These are phyloP conservation scores for Pugionium cornutum DNA, from an alignment of 345 rosid genomes.

Conservation along the genomic window DNA sequence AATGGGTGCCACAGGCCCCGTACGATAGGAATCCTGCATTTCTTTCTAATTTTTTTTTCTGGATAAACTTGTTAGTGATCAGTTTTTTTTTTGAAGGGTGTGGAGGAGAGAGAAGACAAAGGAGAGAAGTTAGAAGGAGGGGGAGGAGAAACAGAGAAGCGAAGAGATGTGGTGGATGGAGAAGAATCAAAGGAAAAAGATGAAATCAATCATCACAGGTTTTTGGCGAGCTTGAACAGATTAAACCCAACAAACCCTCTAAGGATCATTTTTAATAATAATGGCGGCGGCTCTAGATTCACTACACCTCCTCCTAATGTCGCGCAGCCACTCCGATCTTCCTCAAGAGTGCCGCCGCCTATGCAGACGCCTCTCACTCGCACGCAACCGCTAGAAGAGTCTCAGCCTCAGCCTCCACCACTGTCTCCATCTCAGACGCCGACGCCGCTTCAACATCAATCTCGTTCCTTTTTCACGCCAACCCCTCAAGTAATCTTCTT, in stretches of 20 bases:
- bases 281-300: constrained; percentile 46
- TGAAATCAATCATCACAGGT: constrained; percentile 32
- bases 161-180: constrained; percentile 46
- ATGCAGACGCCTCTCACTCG: constrained; percentile 29
- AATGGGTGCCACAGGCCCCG: constrained; percentile 62
- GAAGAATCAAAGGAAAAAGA: constrained; percentile 39
- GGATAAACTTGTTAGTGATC: not conserved
- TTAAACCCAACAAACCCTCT: constrained; percentile 85
- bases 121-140: constrained; percentile 27
- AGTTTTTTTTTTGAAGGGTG: constrained; percentile 27
- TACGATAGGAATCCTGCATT: constrained; percentile 27
- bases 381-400: constrained; percentile 22
- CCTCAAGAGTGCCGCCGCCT: constrained; percentile 27
- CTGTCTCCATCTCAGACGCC: constrained; percentile 5
- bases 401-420: constrained; percentile 22
- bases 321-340: constrained; percentile 39
- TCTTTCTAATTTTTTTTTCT: not conserved
- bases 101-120: constrained; percentile 47
- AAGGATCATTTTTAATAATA: constrained; percentile 54
- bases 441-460: constrained; percentile 42
- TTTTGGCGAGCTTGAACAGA: constrained; percentile 61
- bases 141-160: constrained; percentile 31
- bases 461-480: constrained; percentile 84
- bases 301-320: constrained; percentile 50
- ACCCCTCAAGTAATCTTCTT: constrained; percentile 66